phyloP scores from a whole-genome alignment of 352 stramenopile species.

The Globisporangium megalacanthum region DNA sequence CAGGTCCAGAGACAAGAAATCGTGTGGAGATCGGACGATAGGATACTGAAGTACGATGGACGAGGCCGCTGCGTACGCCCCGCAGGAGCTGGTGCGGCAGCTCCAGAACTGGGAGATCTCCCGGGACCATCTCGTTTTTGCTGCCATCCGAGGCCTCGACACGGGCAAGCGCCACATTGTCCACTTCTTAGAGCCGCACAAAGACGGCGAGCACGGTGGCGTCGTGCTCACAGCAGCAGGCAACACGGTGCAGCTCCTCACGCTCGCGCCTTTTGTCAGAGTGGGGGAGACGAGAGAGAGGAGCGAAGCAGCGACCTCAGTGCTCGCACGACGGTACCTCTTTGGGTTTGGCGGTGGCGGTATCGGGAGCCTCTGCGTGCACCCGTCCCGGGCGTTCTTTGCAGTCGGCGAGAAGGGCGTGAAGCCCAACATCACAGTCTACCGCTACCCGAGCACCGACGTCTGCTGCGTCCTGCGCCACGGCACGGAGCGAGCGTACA shows the following conservation, averaged over 20 bases:
- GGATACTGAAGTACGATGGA: constrained; percentile 9
- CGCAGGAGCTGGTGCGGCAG: constrained; percentile 29
- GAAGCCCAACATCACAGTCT: constrained; percentile 86
- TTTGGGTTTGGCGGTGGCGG: constrained; percentile 68
- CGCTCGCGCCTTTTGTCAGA: constrained; percentile 23
- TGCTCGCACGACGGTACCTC: constrained; percentile 39
- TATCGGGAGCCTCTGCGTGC: constrained; percentile 64
- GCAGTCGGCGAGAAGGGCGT: constrained; percentile 86
- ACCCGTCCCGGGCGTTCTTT: constrained; percentile 69
- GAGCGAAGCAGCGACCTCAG: constrained; percentile 1
- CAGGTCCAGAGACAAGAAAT: no score
- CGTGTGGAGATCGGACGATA: no score
- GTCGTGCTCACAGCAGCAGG: constrained; percentile 60
- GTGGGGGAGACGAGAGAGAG: constrained; percentile 5
- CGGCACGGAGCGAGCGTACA: constrained; percentile 83
- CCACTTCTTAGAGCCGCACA: constrained; percentile 48
- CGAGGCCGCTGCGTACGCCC: constrained; percentile 21
- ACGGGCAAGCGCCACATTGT: constrained; percentile 62
- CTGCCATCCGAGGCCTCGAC: constrained; percentile 54
- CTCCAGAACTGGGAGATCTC: constrained; percentile 70
- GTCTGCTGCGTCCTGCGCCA: constrained; percentile 73
- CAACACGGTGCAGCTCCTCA: constrained; percentile 73
- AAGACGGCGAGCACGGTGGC: constrained; percentile 31
- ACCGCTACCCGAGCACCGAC: constrained; percentile 73
- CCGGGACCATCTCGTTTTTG: constrained; percentile 67